A percentile compares a stretch with the other conserved stretches of the same genome.
Conservation (phyloP, 2,329 filamentous ascomycete genomes). For the Hymenoscyphus repandus region DNA sequence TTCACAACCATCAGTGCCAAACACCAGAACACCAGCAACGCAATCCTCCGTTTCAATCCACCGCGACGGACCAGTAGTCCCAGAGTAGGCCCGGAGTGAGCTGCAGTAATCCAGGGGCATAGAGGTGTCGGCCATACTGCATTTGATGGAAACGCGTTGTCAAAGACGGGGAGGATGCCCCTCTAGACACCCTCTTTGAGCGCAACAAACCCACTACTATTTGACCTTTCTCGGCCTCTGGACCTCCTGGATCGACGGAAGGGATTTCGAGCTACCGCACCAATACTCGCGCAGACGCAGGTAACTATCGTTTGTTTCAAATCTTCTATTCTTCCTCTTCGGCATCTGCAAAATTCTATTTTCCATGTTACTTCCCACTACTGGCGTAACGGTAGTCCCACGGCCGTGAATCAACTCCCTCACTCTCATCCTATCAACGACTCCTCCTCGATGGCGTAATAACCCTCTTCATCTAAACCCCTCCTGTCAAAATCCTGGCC, state of each 20-base stretch:
- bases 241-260: no score
- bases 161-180: no score
- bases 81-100: no score
- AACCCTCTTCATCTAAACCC: constrained; percentile 9
- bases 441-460: constrained; percentile 17
- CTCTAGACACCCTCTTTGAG: no score
- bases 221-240: no score
- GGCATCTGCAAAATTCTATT: constrained; percentile 1
- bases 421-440: constrained; percentile 11
- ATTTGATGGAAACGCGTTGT: neutral
- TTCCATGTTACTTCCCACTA: constrained; percentile 6
- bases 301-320: neutral
- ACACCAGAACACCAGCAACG: neutral
- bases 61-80: no score
- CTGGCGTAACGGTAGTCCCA: no score
- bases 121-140: no score
- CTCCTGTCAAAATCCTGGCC: constrained; percentile 3
- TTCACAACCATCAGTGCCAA: neutral
- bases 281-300: no score
- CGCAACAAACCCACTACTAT: no score
- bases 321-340: neutral
- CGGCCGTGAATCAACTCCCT: neutral
- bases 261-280: no score
- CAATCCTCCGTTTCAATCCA: constrained; percentile 1
- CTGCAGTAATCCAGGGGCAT: no score